Conservation (phyloP, 2,329 filamentous ascomycete genomes). For the Tolypocladium sp. region DNA sequence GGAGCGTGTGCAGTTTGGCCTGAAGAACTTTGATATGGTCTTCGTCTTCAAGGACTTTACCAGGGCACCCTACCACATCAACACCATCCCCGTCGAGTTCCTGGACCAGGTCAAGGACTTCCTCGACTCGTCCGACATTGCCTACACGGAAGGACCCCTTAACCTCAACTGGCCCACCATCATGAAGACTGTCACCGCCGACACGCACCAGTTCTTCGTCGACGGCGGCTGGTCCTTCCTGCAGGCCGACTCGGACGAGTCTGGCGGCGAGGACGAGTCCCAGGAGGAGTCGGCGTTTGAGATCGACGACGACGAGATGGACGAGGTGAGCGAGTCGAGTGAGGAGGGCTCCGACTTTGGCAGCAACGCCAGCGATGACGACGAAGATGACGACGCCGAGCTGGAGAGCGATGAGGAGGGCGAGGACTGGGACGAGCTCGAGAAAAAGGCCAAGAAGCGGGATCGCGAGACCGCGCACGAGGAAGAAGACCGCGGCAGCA, state of each 20-base stretch:
- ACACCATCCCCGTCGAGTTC: constrained; percentile 94
- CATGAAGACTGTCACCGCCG: constrained; percentile 95
- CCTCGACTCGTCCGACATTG: constrained; percentile 91
- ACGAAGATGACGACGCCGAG: constrained; percentile 59
- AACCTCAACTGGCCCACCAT: constrained; percentile 99
- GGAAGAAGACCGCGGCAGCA: constrained; percentile 57
- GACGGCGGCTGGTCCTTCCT: constrained; percentile 96
- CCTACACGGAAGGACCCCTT: constrained; percentile 86
- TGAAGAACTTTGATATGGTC: constrained; percentile 98
- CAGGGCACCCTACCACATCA: constrained; percentile 84
- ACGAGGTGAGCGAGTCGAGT: constrained; percentile 65
- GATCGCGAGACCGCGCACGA: constrained; percentile 51
- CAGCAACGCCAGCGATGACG: constrained; percentile 76
- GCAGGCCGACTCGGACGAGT: constrained; percentile 77
- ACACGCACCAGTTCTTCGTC: constrained; percentile 89
- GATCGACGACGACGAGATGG: constrained; percentile 76
- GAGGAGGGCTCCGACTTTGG: constrained; percentile 91
- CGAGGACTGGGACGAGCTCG: constrained; percentile 91
- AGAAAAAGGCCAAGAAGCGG: constrained; percentile 82
- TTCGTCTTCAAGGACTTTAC: constrained; percentile 98
- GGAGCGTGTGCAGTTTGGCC: constrained; percentile 89
- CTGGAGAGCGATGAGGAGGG: constrained; percentile 62
- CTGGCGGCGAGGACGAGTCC: constrained; percentile 66
- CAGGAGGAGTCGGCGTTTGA: constrained; percentile 92
- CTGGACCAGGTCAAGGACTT: constrained; percentile 96